Evolutionary conservation across 805 yeast species (phyloP).

Genomic region (Saccharomyces jurei): DNA sequence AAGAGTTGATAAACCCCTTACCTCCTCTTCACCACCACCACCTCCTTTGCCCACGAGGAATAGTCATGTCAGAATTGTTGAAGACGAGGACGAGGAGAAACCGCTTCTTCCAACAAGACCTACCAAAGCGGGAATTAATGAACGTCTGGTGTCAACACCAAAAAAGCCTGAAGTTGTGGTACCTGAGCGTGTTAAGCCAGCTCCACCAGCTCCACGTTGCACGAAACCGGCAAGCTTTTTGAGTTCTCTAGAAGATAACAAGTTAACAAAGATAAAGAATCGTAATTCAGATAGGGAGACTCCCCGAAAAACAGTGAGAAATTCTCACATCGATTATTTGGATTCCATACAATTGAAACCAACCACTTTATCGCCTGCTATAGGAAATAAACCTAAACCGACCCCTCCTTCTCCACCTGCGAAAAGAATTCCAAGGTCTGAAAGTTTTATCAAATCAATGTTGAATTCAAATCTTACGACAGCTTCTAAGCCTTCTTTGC

Average conservation of each 20-base stretch:
- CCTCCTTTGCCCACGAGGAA: not conserved
- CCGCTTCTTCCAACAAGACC: not conserved
- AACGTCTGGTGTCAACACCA: not conserved
- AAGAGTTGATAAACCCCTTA: not conserved
- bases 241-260: conserved; percentile 15
- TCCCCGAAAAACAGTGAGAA: not conserved
- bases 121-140: not conserved
- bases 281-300: not conserved
- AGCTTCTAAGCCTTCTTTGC: not conserved
- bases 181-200: not conserved
- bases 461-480: conserved; percentile 8
- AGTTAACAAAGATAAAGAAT: conserved; percentile 6
- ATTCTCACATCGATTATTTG: conserved; percentile 12
- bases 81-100: not conserved
- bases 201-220: conserved; percentile 6
- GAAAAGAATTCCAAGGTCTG: conserved; percentile 6
- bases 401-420: not conserved
- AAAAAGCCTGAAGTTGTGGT: not conserved
- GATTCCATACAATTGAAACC: conserved; percentile 17
- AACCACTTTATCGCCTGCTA: not conserved
- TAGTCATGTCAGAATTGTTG: not conserved
- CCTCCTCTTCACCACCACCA: not conserved
- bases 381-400: not conserved
- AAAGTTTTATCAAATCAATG: conserved; percentile 21
- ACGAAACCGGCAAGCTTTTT: conserved; percentile 8